Conservation (phyloP, 306 rosid genomes). For the Ammopiptanthus mongolicus region DNA sequence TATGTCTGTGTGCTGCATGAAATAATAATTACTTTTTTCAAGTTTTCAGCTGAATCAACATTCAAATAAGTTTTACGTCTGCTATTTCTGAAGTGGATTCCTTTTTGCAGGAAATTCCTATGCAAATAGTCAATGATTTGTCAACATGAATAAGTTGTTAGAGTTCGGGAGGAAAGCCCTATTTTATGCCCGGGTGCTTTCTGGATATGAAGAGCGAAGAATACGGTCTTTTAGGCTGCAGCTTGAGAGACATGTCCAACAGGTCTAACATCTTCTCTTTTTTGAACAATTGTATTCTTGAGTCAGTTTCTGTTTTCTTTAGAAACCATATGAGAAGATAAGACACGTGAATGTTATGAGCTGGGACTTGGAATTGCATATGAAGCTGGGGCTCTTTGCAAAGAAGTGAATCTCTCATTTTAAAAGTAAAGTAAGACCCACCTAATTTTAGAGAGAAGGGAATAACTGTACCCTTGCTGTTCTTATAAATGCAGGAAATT, state of each 20-base stretch:
- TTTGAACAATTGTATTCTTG: background rate
- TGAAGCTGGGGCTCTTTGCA: background rate
- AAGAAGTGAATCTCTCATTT: slow-evolving; percentile 5
- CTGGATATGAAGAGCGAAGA: slow-evolving; percentile 88
- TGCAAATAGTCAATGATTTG: slow-evolving; percentile 19
- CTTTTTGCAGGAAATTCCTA: slow-evolving; percentile 25
- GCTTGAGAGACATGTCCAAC: slow-evolving; percentile 41
- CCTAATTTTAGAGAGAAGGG: background rate
- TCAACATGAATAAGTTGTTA: slow-evolving; percentile 35
- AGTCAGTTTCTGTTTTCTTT: background rate
- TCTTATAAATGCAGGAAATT: background rate
- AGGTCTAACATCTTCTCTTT: slow-evolving; percentile 28
- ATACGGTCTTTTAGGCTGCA: slow-evolving; percentile 61
- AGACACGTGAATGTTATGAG: background rate
- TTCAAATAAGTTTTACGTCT: background rate
- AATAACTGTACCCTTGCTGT: background rate
- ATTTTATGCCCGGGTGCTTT: slow-evolving; percentile 68
- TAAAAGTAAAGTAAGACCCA: background rate
- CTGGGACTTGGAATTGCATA: slow-evolving; percentile 3
- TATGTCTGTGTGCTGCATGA: slow-evolving; percentile 47
- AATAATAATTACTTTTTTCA: too few species aligned
- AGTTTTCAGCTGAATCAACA: background rate
- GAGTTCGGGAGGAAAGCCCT: slow-evolving; percentile 63
- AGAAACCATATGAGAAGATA: background rate
- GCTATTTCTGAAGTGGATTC: slow-evolving; percentile 6